These are phyloP conservation scores for Juncus inflexus DNA, from an alignment of 176 grass and related monocot species.

Conservation along the genomic window DNA sequence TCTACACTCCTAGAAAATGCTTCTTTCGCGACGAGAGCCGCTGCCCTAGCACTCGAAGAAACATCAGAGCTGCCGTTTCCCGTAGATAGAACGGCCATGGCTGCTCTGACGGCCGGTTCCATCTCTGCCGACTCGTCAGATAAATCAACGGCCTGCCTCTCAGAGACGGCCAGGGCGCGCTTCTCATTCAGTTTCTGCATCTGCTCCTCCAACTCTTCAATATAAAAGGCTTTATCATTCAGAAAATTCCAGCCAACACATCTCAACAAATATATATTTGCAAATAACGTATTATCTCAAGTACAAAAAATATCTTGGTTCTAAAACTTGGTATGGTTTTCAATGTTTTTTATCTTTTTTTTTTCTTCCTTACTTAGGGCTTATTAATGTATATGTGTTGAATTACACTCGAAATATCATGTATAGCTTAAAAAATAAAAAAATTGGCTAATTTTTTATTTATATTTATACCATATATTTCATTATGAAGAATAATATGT, in stretches of 20 bases:
- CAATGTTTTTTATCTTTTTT: too few species aligned
- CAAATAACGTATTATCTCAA: too few species aligned
- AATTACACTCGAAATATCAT: too few species aligned
- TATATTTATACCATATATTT: too few species aligned
- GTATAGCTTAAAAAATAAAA: too few species aligned
- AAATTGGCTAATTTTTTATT: too few species aligned
- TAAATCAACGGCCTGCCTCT: constrained; percentile 61
- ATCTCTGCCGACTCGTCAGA: constrained; percentile 64
- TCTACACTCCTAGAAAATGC: constrained; percentile 45
- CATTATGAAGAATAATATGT: too few species aligned
- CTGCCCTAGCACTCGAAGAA: constrained; percentile 67
- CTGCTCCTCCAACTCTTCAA: constrained; percentile 87
- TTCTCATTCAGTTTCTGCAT: constrained; percentile 84
- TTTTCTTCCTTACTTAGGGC: too few species aligned
- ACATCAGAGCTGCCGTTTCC: constrained; percentile 35
- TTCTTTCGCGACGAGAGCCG: constrained; percentile 52
- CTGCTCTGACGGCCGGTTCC: constrained; percentile 76
- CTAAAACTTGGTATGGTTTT: too few species aligned
- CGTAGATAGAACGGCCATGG: constrained; percentile 55
- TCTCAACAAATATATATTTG: too few species aligned
- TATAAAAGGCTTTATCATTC: constrained; percentile 83
- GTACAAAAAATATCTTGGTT: too few species aligned
- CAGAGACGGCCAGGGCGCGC: constrained; percentile 49
- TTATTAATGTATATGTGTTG: too few species aligned
- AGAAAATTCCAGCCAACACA: constrained; percentile 57